Evolutionary conservation across 2,329 filamentous ascomycete genomes (phyloP), one percentile per base, ranked within the genome.

Genomic region (Colletotrichum camelliae): DNA sequence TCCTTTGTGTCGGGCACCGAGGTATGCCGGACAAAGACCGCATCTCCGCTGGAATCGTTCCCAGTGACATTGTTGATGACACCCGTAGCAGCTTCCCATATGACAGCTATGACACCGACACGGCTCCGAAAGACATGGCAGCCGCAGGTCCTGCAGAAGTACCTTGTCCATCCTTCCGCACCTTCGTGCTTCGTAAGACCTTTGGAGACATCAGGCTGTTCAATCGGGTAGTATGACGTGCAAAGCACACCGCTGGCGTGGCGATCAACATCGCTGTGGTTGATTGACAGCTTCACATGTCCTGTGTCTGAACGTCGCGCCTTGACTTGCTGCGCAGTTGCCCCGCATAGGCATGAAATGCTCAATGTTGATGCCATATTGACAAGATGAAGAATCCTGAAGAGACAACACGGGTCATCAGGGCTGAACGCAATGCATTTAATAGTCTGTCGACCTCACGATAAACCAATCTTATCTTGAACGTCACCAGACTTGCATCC

Each of bases 131-230:
- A 85, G 21, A 87, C 52, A 67, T 88, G 87, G 64, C 87, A 87
- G 2, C 87, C 86, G 64, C 86, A 88, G 2, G 68, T 84, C 0
- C 74, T 70, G 72, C 86, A 88, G 75, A 88, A 88, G 76, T 84
- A 85, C 7, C 82, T 79, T 2, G 77, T 80, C 3, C 77, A 77
- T 3, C 48, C 29, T 18, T 78, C 73, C 1, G 8, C 5, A 0
- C n/a, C 24, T 13, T 35, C 10, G 18, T 78, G 77, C 13, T 31
- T 70, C 1, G 24, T 65, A 24, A 85, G 76, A 2, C 72, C 75
- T 0, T 69, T 15, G 3, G 35, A 48, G 1, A 79, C 12, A 2
- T 16, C 21, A 1, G 80, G 79, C 0, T 52, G 48, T 2, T 75
- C 62, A 18, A 87, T 81, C 4, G 80, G 79, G 16, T 80, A 77